A percentile compares a stretch with the other conserved stretches of the same genome.
phyloP scores from a whole-genome alignment of 805 yeast genomes.

The Pichia eremophila region DNA sequence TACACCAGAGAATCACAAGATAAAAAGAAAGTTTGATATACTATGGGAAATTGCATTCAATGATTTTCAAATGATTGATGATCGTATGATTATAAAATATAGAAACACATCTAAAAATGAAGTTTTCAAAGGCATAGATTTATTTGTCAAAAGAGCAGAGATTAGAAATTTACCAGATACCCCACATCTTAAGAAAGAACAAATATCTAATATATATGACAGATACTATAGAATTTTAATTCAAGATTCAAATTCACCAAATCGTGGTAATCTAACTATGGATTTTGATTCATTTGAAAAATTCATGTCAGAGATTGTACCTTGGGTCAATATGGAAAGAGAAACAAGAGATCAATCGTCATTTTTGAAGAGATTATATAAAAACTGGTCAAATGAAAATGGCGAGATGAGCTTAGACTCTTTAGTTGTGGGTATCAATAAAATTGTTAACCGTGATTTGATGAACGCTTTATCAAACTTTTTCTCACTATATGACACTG shows the following conservation, averaged over 20 bases:
- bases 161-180: constrained; percentile 76
- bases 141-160: constrained; percentile 87
- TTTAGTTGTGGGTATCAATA: constrained; percentile 64
- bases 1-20: constrained; percentile 49
- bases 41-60: constrained; percentile 85
- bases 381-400: constrained; percentile 56
- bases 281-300: constrained; percentile 58
- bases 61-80: constrained; percentile 77
- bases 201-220: constrained; percentile 71
- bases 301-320: constrained; percentile 72
- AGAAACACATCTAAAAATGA: constrained; percentile 64
- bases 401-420: constrained; percentile 54
- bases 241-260: constrained; percentile 54
- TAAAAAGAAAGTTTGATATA: constrained; percentile 80
- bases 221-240: constrained; percentile 64
- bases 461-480: constrained; percentile 73
- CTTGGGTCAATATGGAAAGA: constrained; percentile 48
- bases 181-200: constrained; percentile 44
- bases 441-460: constrained; percentile 59
- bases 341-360: constrained; percentile 29
- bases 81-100: constrained; percentile 58
- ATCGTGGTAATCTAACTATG: constrained; percentile 63
- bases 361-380: constrained; percentile 56
- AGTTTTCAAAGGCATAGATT: constrained; percentile 78
- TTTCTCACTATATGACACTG: constrained; percentile 63